Conservation (phyloP, 139 green algal genomes). For the Tetratostichococcus sp. region DNA sequence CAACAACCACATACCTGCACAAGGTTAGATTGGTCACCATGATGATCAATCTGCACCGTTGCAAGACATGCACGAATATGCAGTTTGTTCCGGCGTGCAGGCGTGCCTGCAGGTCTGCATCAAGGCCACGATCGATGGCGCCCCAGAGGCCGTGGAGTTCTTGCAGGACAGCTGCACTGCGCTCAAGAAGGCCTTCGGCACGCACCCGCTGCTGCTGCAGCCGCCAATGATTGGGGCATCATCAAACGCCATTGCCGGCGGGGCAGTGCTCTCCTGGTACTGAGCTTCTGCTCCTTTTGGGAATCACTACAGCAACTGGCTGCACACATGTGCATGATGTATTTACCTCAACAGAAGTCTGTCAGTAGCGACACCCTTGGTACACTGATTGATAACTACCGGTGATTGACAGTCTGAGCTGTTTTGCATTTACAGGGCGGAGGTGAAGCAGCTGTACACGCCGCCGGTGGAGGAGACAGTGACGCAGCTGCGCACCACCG, state of each 20-base stretch:
- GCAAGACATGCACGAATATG: background rate
- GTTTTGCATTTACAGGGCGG: background rate
- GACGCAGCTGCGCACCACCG: background rate
- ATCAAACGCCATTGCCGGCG: background rate
- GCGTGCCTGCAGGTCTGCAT: constrained; percentile 47
- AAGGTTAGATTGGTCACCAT: too few species aligned
- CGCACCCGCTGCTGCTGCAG: constrained; percentile 38
- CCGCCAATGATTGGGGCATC: background rate
- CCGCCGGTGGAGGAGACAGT: background rate
- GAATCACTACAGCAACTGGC: too few species aligned
- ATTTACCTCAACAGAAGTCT: too few species aligned
- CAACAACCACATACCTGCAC: too few species aligned
- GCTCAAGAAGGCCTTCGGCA: constrained; percentile 31
- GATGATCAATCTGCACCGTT: too few species aligned
- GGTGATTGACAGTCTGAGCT: too few species aligned
- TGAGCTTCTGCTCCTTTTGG: too few species aligned
- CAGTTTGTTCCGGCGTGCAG: constrained; percentile 10
- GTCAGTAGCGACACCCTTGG: too few species aligned
- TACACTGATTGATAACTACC: too few species aligned
- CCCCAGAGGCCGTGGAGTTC: constrained; percentile 19
- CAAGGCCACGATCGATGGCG: constrained; percentile 7
- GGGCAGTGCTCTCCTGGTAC: constrained; percentile 1
- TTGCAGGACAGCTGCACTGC: constrained; percentile 29
- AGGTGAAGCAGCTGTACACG: background rate
- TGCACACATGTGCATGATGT: too few species aligned